Base-by-base conservation (phyloP, 2,329 filamentous ascomycete species). In the Aspergillus eucalypticola region DNA sequence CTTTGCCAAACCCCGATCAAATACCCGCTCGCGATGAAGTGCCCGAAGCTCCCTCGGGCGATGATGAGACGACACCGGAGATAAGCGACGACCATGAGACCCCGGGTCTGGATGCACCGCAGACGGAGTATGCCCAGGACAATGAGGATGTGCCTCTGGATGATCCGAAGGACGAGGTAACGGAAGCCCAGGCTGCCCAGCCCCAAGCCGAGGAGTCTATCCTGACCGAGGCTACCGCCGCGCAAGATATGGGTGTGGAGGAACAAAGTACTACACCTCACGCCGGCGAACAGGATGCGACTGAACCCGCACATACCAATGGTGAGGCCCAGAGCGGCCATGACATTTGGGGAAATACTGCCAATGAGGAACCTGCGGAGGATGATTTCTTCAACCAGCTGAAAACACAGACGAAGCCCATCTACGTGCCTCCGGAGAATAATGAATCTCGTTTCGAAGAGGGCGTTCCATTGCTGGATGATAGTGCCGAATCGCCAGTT, bases 361-460 rank as follows among this genome's bases (percentile, higher is more conserved):
- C 81, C 15, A 76, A 79, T 17, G 75, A 78, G 6, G 74, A 77
- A 13, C 77, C 81, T 17, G 66, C 54, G 6, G 64, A 59, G 10
- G 81, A 79, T 59, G 86, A 87, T 62, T 91, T 91, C 66, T 91
- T 90, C 69, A 78, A 76, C 50, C 81, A 86, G 56, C 75, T 78
- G 42, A 77, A 74, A 60, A 73, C 69, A 13, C 75, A 75, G 66
- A 77, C 73, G 32, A 79, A 73, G 50, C 76, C 70, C 41, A 78
- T 73, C 29, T 76, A 73, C 49, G 66, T 66, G 10, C 72, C 72
- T 13, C 70, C 71, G 11, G 77, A 80, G 51, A 71, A 76, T 1
- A 71, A 76, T 1, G 84, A 88, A 25, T 83, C 84, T 23, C 84
- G 89, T 48, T 91, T 83, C 64, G 88, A 90, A 60, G 89, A 92